Conservation (phyloP, 1,284 basidiomycete species). For the Leccinum subatratum region DNA sequence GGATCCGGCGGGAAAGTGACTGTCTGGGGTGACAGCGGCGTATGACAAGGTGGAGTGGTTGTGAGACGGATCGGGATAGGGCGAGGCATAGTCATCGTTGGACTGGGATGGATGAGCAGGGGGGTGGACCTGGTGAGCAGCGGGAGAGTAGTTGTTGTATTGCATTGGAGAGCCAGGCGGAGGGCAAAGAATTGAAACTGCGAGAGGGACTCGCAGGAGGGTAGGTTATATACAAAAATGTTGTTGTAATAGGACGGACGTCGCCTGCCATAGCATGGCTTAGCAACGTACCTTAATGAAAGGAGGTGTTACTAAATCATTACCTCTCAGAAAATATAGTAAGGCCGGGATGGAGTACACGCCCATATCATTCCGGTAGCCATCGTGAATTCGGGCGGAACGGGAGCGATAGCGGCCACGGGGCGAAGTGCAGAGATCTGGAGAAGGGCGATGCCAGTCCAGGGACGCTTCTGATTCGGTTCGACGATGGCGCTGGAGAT, state of each 20-base stretch:
- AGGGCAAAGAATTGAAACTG: constrained; percentile 10
- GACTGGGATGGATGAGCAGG: constrained; percentile 20
- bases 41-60: constrained; percentile 25
- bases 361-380: constrained; percentile 34
- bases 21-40: constrained; percentile 24
- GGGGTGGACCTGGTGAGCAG: constrained; percentile 18
- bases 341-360: constrained; percentile 31
- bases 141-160: constrained; percentile 27
- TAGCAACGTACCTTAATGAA: constrained; percentile 38
- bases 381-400: constrained; percentile 30
- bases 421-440: constrained; percentile 27
- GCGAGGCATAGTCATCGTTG: constrained; percentile 18
- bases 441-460: constrained; percentile 25
- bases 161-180: constrained; percentile 21
- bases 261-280: constrained; percentile 36
- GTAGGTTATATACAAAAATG: constrained; percentile 33
- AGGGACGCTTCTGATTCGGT: constrained; percentile 23
- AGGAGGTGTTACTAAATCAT: constrained; percentile 35
- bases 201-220: constrained; percentile 13
- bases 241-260: constrained; percentile 32
- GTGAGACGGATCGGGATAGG: constrained; percentile 28
- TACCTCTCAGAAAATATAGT: constrained; percentile 32
- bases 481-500: constrained; percentile 33
- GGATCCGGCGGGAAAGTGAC: constrained; percentile 20
- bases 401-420: constrained; percentile 32